Conservation (phyloP, 257 asterid genomes). For the Scutellaria baicalensis region DNA sequence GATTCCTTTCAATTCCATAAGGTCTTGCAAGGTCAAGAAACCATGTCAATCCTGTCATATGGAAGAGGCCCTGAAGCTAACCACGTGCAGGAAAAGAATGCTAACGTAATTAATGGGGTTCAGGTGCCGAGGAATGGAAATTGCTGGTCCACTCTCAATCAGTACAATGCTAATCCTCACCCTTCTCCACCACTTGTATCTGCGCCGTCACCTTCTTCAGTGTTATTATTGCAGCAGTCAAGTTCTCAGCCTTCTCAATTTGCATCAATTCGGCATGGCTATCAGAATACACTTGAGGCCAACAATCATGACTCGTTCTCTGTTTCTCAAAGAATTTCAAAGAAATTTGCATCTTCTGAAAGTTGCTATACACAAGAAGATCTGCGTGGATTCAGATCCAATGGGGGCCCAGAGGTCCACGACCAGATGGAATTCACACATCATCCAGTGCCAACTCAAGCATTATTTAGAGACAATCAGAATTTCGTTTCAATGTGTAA, state of each 20-base stretch:
- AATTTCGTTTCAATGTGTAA: conserved; percentile 41
- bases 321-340: conserved; percentile 25
- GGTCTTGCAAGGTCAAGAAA: conserved; percentile 99
- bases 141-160: conserved; percentile 42
- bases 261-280: too few relatives aligned
- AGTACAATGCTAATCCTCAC: conserved; percentile 22
- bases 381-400: conserved; percentile 15
- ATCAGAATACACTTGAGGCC: neutral
- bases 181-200: conserved; percentile 23
- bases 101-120: conserved; percentile 25
- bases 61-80: conserved; percentile 34
- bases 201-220: conserved; percentile 49
- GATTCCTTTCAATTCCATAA: conserved; percentile 60
- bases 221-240: conserved; percentile 39
- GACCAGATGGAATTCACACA: conserved; percentile 9
- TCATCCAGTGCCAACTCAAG: conserved; percentile 32
- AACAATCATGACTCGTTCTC: conserved; percentile 22
- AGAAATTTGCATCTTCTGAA: conserved; percentile 23
- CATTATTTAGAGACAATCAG: conserved; percentile 31
- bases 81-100: conserved; percentile 21
- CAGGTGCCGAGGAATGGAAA: conserved; percentile 37
- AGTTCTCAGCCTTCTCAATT: conserved; percentile 32
- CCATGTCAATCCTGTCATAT: conserved; percentile 29
- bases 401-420: conserved; percentile 20
- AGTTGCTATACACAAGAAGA: conserved; percentile 12